These are phyloP conservation scores for Boletus fagicola DNA, from an alignment of 768 basidiomycete genomes.

Conservation along the genomic window DNA sequence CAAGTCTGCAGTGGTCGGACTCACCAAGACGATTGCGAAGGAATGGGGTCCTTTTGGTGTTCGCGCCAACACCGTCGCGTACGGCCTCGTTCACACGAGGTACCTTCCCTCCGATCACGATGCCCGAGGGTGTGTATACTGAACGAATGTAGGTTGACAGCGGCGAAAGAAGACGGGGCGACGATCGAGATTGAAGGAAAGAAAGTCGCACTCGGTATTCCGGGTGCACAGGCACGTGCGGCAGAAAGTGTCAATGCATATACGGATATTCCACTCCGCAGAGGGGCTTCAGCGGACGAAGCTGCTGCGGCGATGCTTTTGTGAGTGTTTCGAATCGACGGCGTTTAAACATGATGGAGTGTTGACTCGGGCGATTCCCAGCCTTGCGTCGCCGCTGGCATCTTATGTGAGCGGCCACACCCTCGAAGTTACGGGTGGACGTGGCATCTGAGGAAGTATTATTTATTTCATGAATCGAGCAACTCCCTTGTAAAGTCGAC, in stretches of 20 bases:
- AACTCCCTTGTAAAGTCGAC: neutral
- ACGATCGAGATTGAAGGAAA: slow-evolving; percentile 80
- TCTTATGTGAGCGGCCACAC: slow-evolving; percentile 83
- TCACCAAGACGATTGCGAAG: slow-evolving; percentile 84
- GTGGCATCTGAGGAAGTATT: slow-evolving; percentile 52
- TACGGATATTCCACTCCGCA: slow-evolving; percentile 59
- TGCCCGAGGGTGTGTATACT: neutral
- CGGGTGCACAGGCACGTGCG: slow-evolving; percentile 45
- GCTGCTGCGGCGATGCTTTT: slow-evolving; percentile 75
- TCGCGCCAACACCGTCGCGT: slow-evolving; percentile 79
- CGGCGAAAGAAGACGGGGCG: slow-evolving; percentile 73
- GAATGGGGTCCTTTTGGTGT: slow-evolving; percentile 86
- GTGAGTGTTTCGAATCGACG: slow-evolving; percentile 42
- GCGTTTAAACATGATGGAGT: neutral
- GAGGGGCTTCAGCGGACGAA: slow-evolving; percentile 71
- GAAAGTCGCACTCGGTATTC: slow-evolving; percentile 80
- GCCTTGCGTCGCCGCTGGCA: slow-evolving; percentile 75
- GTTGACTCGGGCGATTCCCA: slow-evolving; percentile 29
- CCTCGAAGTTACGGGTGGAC: slow-evolving; percentile 79
- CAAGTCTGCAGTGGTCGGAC: slow-evolving; percentile 72
- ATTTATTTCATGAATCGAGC: neutral
- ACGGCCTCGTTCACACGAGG: slow-evolving; percentile 76
- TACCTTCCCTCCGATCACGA: slow-evolving; percentile 23
- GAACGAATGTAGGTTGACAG: slow-evolving; percentile 56
- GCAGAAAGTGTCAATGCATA: slow-evolving; percentile 42